Evolutionary conservation across 2,329 filamentous ascomycete species (phyloP).

Genomic region (Beauveria asiatica): DNA sequence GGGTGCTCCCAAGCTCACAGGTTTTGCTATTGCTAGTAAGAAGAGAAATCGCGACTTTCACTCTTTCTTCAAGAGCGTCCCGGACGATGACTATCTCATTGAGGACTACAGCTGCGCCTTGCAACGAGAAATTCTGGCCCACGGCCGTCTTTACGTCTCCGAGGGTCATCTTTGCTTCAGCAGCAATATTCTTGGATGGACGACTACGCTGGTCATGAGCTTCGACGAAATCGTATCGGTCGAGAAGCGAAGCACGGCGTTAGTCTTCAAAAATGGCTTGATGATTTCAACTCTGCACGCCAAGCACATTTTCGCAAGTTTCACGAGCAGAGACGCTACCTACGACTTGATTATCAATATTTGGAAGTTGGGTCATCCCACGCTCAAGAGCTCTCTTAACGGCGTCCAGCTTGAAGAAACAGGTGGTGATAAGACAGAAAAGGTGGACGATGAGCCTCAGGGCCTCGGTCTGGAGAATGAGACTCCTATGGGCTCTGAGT

Average conservation of each 20-base stretch:
- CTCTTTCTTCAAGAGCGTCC: constrained; percentile 86
- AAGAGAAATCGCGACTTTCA: constrained; percentile 96
- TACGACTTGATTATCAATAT: constrained; percentile 97
- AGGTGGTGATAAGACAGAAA: constrained; percentile 86
- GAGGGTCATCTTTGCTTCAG: constrained; percentile 98
- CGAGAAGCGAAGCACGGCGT: constrained; percentile 90
- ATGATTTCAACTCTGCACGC: constrained; percentile 95
- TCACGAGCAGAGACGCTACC: constrained; percentile 87
- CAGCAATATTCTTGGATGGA: constrained; percentile 97
- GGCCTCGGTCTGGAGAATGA: constrained; percentile 23
- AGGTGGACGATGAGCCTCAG: constrained; percentile 49
- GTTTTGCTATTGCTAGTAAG: constrained; percentile 92
- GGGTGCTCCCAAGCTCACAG: constrained; percentile 70
- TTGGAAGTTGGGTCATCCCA: constrained; percentile 94
- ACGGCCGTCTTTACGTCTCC: constrained; percentile 89
- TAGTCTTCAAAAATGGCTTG: constrained; percentile 94
- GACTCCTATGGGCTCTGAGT: constrained; percentile 46
- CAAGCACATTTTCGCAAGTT: constrained; percentile 91
- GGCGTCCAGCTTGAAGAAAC: constrained; percentile 75
- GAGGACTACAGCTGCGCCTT: constrained; percentile 97
- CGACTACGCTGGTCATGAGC: constrained; percentile 93
- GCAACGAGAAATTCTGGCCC: constrained; percentile 89
- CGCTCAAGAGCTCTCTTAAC: constrained; percentile 82
- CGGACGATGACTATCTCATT: constrained; percentile 95
- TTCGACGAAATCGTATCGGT: constrained; percentile 97